Base-by-base conservation (phyloP, 257 asterid genomes). In the Pogostemon cablin region DNA sequence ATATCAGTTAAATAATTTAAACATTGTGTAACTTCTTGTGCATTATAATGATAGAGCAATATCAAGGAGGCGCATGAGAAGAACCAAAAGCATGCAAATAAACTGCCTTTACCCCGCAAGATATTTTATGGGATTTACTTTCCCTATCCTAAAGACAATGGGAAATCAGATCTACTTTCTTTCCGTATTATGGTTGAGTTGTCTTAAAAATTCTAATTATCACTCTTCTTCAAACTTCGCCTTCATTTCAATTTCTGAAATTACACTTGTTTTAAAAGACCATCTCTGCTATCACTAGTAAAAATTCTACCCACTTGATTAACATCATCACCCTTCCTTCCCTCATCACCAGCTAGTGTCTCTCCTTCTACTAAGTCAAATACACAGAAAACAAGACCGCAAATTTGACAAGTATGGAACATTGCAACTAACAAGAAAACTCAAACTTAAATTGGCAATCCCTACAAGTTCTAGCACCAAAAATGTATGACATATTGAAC, bases 31-130 rank as follows among this genome's bases (percentile, higher is more conserved):
- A 62, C 52, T 40, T 62, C 38, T 15, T 62, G 8, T 62, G 15
- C 67, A 60, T 60, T 35, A 60, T 40, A 35, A 60, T 15, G 34
- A n/a, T 5, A 62, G 50, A 40, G 67, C 50, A 41, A 62, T 40
- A 62, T 62, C 38, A 62, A 62, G 7, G 38, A 42, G 54, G 5
- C n/a, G 54, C 54, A 48, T 48, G 54, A 48, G 11, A 48, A n/a
- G 17, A 17, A 48, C 54, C 54, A 3, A 10, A 1, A 41, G 25
- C 32, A 40, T 41, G 50, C 38, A 17, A 39, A 62, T 62, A 15
- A 62, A 0, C 52, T n/a, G 35, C 10, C 7, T 62, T 40, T 40
- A 3, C 41, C 17, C 25, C 69, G 25, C 11, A 5, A 44, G 40
- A 11, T 12, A 8, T 25, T 25, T 25, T 9, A 8, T 46, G 52